A percentile compares a stretch with the other conserved stretches of the same genome.
Conservation (phyloP, 179 eudicot species). For the Amaranthus tricolor region DNA sequence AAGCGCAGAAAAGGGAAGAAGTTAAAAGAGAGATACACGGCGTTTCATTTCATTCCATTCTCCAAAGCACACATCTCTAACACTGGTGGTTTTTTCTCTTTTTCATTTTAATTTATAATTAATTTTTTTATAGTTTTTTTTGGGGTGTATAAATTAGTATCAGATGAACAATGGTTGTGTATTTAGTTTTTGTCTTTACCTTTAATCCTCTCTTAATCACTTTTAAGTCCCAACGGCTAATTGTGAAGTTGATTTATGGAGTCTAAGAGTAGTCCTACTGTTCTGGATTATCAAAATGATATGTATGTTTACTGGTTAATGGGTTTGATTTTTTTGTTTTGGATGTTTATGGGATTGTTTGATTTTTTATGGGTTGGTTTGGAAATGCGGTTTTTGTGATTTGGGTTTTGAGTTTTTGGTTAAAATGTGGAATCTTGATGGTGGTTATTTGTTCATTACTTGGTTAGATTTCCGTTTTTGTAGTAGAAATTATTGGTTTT, state of each 20-base stretch:
- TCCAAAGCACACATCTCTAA: conserved; percentile 30
- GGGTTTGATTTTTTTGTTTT: neutral
- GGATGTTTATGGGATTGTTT: neutral
- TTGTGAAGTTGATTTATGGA: conserved; percentile 21
- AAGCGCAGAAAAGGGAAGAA: conserved; percentile 28
- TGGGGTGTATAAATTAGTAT: neutral
- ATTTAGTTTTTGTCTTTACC: neutral
- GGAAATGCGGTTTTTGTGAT: conserved; percentile 24
- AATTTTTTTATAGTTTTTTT: neutral
- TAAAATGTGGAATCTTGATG: neutral
- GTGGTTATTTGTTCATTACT: conserved; percentile 13
- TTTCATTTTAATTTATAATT: neutral
- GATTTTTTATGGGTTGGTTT: conserved; percentile 19
- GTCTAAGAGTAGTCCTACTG: conserved; percentile 1
- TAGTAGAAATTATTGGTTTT: neutral
- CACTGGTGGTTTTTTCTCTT: neutral
- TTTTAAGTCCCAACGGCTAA: conserved; percentile 29
- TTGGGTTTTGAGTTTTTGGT: conserved; percentile 11
- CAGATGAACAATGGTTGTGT: neutral
- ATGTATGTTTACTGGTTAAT: conserved; percentile 24
- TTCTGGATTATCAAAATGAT: conserved; percentile 31
- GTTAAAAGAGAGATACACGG: conserved; percentile 15
- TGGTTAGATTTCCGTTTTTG: conserved; percentile 16
- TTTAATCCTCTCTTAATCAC: neutral
- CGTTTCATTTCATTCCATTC: conserved; percentile 23